Percentiles rank a stretch among this genome's conserved stretches.
phyloP scores from a whole-genome alignment of 2,329 filamentous ascomycete species.

The Clarireedia paspali region DNA sequence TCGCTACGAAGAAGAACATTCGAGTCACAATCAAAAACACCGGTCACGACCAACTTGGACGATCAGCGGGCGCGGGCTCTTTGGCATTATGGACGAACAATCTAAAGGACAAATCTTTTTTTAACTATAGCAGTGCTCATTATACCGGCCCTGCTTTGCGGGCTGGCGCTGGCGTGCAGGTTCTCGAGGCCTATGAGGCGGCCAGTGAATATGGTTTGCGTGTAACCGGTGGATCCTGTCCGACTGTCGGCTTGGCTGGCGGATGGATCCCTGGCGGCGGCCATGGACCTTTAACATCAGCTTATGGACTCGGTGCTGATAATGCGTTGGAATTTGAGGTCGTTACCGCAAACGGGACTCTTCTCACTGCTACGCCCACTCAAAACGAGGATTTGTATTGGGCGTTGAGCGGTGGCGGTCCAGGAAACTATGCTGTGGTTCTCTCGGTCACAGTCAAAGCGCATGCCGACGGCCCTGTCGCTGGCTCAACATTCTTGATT shows the following conservation, averaged over 20 bases:
- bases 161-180: constrained; percentile 46
- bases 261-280: constrained; percentile 55
- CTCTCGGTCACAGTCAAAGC: constrained; percentile 47
- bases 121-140: constrained; percentile 32
- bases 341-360: constrained; percentile 41
- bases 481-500: constrained; percentile 17
- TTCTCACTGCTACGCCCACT: constrained; percentile 41
- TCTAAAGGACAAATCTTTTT: constrained; percentile 38
- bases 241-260: constrained; percentile 31
- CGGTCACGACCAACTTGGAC: constrained; percentile 50
- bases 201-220: constrained; percentile 35
- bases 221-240: constrained; percentile 43
- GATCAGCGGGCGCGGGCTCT: constrained; percentile 51
- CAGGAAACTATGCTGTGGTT: constrained; percentile 51
- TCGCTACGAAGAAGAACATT: constrained; percentile 32
- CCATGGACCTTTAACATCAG: constrained; percentile 44
- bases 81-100: constrained; percentile 49
- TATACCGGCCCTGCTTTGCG: constrained; percentile 47
- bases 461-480: constrained; percentile 33
- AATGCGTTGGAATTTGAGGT: constrained; percentile 50
- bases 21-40: constrained; percentile 45
- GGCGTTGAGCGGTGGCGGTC: constrained; percentile 48
- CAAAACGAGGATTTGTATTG: constrained; percentile 52
- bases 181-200: constrained; percentile 36
- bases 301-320: constrained; percentile 52